Percentiles rank a stretch among this genome's conserved stretches.
phyloP scores from a whole-genome alignment of 2,329 filamentous ascomycete species.

The Cryphonectria carpinicola region DNA sequence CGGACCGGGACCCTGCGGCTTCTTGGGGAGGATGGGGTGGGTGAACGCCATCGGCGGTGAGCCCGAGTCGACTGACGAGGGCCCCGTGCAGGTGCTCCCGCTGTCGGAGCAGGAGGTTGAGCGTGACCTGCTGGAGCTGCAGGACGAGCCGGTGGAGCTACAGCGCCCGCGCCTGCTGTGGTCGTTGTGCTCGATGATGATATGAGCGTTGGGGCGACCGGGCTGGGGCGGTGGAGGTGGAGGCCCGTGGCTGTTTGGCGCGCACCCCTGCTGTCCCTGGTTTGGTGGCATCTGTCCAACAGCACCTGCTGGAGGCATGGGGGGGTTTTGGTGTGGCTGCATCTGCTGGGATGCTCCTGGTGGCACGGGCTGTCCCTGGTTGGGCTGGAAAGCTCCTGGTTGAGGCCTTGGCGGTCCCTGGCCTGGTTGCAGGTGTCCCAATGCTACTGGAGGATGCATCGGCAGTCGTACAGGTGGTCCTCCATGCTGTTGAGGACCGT shows the following conservation, averaged over 20 bases:
- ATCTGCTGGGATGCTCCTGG: background rate
- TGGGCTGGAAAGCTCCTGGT: background rate
- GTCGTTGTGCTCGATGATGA: background rate
- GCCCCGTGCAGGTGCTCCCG: conserved; percentile 1
- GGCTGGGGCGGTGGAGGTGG: background rate
- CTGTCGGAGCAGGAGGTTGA: conserved; percentile 5
- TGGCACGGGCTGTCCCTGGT: background rate
- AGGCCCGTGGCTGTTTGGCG: background rate
- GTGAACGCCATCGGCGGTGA: background rate
- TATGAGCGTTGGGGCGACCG: background rate
- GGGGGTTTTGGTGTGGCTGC: background rate
- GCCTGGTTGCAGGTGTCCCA: background rate
- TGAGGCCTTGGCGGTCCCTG: background rate
- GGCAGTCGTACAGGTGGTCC: background rate
- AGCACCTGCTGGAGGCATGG: background rate
- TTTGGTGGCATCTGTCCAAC: background rate
- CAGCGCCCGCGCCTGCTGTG: background rate
- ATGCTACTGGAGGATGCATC: background rate
- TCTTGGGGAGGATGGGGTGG: background rate
- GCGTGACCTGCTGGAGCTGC: conserved; percentile 1
- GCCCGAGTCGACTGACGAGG: background rate
- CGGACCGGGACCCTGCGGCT: background rate
- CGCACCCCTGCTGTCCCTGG: background rate
- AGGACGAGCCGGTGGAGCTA: background rate
- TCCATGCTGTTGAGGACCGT: background rate